phyloP scores from a whole-genome alignment of 2,329 filamentous ascomycete genomes.

The Talaromyces sp. region DNA sequence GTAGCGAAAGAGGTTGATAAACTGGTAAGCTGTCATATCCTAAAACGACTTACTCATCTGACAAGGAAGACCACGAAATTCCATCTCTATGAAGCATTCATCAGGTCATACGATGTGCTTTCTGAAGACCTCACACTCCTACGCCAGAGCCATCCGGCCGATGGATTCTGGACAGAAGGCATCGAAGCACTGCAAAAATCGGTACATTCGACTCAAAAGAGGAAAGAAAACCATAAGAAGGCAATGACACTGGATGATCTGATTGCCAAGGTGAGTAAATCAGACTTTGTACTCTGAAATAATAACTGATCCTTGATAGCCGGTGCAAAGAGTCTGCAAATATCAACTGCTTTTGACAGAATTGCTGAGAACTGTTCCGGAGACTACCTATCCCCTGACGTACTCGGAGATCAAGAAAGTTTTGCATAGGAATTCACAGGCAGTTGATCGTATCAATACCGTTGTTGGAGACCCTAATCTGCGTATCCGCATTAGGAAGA shows the following conservation, averaged over 20 bases:
- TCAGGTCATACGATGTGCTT: conserved; percentile 82
- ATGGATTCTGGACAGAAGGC: conserved; percentile 76
- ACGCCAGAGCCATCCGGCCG: conserved; percentile 64
- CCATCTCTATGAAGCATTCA: conserved; percentile 86
- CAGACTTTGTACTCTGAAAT: background rate
- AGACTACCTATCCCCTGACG: conserved; percentile 75
- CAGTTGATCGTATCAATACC: conserved; percentile 73
- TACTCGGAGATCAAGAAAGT: conserved; percentile 74
- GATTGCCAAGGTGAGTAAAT: conserved; percentile 68
- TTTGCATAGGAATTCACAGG: conserved; percentile 65
- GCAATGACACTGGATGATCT: conserved; percentile 79
- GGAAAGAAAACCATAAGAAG: conserved; percentile 61
- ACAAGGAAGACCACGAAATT: conserved; percentile 68
- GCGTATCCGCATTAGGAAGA: conserved; percentile 68
- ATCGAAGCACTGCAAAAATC: conserved; percentile 77
- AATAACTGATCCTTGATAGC: conserved; percentile 47
- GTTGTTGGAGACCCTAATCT: conserved; percentile 72
- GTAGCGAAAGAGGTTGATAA: conserved; percentile 52
- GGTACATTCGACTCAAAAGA: conserved; percentile 63
- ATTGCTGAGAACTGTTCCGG: conserved; percentile 74
- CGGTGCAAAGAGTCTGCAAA: conserved; percentile 85
- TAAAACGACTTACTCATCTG: conserved; percentile 35
- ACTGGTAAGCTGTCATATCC: conserved; percentile 38
- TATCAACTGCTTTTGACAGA: conserved; percentile 85
- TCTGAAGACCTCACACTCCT: conserved; percentile 68